Evolutionary conservation across 257 asterid species (phyloP).

Genomic region (Cordia subcordata): DNA sequence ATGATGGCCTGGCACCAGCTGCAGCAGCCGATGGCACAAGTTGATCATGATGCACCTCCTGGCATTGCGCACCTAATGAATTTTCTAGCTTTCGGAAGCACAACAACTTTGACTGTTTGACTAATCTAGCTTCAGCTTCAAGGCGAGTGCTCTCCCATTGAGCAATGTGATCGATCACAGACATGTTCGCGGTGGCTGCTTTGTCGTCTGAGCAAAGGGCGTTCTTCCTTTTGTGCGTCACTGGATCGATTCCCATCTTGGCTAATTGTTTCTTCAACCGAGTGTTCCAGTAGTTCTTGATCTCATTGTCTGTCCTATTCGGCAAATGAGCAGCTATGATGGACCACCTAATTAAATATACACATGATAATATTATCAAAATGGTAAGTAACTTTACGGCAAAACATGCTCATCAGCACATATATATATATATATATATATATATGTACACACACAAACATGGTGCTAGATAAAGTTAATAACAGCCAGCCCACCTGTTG

Average conservation of each 20-base stretch:
- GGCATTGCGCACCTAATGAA: neutral
- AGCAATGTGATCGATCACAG: constrained; percentile 1
- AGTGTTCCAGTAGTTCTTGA: constrained; percentile 10
- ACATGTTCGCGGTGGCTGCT: neutral
- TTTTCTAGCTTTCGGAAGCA: neutral
- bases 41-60: neutral
- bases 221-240: constrained; percentile 1
- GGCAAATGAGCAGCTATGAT: constrained; percentile 3
- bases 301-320: constrained; percentile 4
- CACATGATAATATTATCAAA: neutral
- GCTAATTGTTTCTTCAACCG: neutral
- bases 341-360: constrained; percentile 2
- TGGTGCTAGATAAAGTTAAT: too few relatives aligned
- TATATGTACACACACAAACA: too few relatives aligned
- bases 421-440: too few relatives aligned
- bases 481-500: neutral
- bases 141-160: constrained; percentile 6
- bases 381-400: too few relatives aligned
- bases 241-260: constrained; percentile 5
- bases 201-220: neutral
- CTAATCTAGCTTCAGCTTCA: constrained; percentile 9
- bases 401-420: too few relatives aligned
- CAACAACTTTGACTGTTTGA: neutral
- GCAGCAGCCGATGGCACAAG: neutral
- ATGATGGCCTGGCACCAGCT: neutral